Evolutionary conservation across 768 basidiomycete genomes (phyloP).

Genomic region (Grammothele lineata): DNA sequence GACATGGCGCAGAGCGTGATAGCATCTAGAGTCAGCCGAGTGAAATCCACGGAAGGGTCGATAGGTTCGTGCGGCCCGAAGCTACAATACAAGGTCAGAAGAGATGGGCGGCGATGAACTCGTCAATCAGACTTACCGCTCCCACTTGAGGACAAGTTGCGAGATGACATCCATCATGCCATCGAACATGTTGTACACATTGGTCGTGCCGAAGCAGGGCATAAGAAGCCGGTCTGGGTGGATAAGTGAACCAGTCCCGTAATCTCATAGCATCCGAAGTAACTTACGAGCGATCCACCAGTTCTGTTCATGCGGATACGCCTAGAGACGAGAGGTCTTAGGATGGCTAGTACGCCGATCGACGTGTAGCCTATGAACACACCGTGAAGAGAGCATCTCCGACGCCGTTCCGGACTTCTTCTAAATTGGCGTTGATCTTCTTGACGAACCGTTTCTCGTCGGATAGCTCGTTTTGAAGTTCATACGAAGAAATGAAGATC

Average conservation of each 20-base stretch:
- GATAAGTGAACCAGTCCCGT: neutral
- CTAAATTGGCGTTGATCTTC: slow-evolving; percentile 30
- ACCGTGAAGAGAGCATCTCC: slow-evolving; percentile 42
- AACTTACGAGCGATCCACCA: slow-evolving; percentile 43
- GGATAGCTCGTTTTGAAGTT: slow-evolving; percentile 36
- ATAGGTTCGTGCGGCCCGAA: slow-evolving; percentile 39
- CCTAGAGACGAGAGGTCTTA: no score
- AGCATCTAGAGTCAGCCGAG: slow-evolving; percentile 43
- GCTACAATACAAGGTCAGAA: slow-evolving; percentile 20
- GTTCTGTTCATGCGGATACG: slow-evolving; percentile 40
- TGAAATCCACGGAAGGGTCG: slow-evolving; percentile 42
- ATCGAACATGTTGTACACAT: slow-evolving; percentile 40
- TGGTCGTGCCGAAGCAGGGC: slow-evolving; percentile 37
- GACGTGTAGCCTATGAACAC: slow-evolving; percentile 14
- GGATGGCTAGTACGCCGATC: no score
- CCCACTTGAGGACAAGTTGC: slow-evolving; percentile 43
- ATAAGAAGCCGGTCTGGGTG: slow-evolving; percentile 33
- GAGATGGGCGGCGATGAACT: no score
- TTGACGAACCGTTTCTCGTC: slow-evolving; percentile 44
- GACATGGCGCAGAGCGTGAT: slow-evolving; percentile 42
- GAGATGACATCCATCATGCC: slow-evolving; percentile 42
- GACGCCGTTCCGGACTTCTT: slow-evolving; percentile 31
- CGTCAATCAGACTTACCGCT: slow-evolving; percentile 33
- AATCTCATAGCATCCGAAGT: neutral
- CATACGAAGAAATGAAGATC: slow-evolving; percentile 29